These are phyloP conservation scores for Chaetomium sp. DNA, from an alignment of 2,329 filamentous ascomycete genomes.

Conservation along the genomic window DNA sequence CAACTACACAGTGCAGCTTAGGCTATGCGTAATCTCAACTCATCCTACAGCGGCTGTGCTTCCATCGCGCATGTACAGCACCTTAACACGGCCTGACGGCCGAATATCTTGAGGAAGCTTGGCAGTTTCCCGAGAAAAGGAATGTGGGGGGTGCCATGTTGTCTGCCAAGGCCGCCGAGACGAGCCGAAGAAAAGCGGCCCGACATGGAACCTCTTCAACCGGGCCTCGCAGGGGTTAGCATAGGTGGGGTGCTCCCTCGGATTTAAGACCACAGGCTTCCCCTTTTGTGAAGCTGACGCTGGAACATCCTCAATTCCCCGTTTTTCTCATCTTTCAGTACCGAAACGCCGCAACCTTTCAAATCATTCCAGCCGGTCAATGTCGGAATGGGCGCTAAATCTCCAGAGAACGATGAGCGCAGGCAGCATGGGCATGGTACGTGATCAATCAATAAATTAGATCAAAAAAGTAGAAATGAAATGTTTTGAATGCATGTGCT, in stretches of 20 bases:
- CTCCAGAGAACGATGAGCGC: constrained; percentile 13
- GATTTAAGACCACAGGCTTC: background rate
- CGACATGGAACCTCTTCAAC: too few relatives aligned
- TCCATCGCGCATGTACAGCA: background rate
- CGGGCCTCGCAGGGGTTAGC: background rate
- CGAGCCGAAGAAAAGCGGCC: background rate
- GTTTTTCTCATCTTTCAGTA: background rate
- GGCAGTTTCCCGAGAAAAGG: background rate
- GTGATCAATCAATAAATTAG: background rate
- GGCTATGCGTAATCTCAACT: background rate
- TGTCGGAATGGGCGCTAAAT: constrained; percentile 23
- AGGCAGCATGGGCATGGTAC: constrained; percentile 18
- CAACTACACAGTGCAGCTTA: too few relatives aligned
- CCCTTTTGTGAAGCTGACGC: background rate
- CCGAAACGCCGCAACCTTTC: background rate
- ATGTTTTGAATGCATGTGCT: constrained; percentile 5
- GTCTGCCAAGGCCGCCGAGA: background rate
- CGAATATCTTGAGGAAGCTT: background rate
- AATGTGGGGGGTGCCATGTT: background rate
- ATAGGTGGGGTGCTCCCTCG: background rate
- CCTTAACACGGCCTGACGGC: background rate
- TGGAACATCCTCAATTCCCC: background rate
- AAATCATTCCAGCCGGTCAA: background rate
- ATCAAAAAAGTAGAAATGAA: too few relatives aligned
- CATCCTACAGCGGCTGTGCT: background rate